Evolutionary conservation across 2,329 filamentous ascomycete genomes (phyloP), one percentile per base, ranked within the genome.

Genomic region (Raffaelea ambrosiae): DNA sequence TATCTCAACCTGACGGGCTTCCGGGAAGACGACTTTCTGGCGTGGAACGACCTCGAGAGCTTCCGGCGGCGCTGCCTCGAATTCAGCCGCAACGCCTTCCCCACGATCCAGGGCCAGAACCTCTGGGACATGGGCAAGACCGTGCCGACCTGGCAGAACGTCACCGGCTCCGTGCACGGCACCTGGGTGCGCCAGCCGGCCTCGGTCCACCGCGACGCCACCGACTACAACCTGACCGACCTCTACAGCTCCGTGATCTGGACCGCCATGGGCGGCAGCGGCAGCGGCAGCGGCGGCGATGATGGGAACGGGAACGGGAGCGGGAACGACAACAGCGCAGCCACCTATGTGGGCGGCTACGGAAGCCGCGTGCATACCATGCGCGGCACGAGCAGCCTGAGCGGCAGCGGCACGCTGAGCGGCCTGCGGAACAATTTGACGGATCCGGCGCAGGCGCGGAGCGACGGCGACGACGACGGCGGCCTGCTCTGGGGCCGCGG

Each of bases 1-100:
- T 82, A 74, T 52, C 66, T 89, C 50, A 88, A 88, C 56, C 69
- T 95, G 45, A 86, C 86, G 3, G 91, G 91, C 1, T 82, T 94
- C 52, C 77, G 85, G 43, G 69, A 79, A 42, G 75, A 81, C 19
- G 86, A 95, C 65, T 80, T 77, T 4, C 88, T 86, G 63, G 83
- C 79, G 2, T 96, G 90, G 90, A 76, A 83, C 31, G 73, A 88
- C 49, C 69, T 96, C 20, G 70, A 71, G 0, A 66, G 70, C 1
- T 88, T 90, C 50, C 81, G 79, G 60, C 67, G 81, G 51, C 76
- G 77, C 54, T 86, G 82, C 47, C 70, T 77, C 48, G 71, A 81
- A 55, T 83, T 76, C 61, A 82, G 74, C 54, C 71, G 66, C 46
- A 72, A 76, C 57, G 75, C 73, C 5, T 67, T 70, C 40, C 66